These are phyloP conservation scores for Cystobasidium sp. DNA, from an alignment of 1,284 basidiomycete genomes.

Conservation along the genomic window DNA sequence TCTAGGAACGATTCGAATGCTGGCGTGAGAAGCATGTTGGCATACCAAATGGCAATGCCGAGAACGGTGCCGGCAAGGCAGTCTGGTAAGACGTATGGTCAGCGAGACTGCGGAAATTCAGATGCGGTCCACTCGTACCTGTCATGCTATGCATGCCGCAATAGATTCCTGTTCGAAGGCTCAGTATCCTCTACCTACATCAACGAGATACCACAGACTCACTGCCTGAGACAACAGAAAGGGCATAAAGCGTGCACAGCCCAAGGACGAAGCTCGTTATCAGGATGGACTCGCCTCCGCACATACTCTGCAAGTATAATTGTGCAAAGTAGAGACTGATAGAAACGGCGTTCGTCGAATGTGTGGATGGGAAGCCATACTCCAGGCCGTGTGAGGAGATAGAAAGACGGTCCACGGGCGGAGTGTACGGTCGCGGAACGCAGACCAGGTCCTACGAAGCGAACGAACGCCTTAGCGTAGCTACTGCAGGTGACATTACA, in stretches of 20 bases:
- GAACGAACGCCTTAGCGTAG: slow-evolving; percentile 18
- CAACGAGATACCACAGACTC: neutral
- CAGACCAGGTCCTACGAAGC: slow-evolving; percentile 75
- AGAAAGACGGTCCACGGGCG: slow-evolving; percentile 79
- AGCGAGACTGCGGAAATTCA: neutral
- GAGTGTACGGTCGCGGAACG: slow-evolving; percentile 85
- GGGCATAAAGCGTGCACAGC: slow-evolving; percentile 32
- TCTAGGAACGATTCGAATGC: slow-evolving; percentile 13
- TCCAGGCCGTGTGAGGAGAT: slow-evolving; percentile 62
- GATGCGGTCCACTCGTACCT: slow-evolving; percentile 10
- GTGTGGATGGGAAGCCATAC: slow-evolving; percentile 95
- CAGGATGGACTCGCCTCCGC: neutral
- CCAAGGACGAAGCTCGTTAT: neutral
- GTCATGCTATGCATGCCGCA: slow-evolving; percentile 47
- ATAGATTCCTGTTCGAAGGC: slow-evolving; percentile 38
- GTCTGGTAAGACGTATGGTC: slow-evolving; percentile 9
- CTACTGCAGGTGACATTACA: neutral
- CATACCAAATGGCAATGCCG: slow-evolving; percentile 38
- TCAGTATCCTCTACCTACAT: too few relatives aligned
- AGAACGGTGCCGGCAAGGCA: slow-evolving; percentile 40
- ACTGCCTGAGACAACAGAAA: slow-evolving; percentile 39
- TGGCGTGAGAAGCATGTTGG: slow-evolving; percentile 27
- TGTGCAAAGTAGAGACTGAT: slow-evolving; percentile 73
- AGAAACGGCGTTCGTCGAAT: slow-evolving; percentile 87
- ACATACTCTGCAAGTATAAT: neutral